These are phyloP conservation scores for Fonsecaea erecta DNA, from an alignment of 2,329 filamentous ascomycete species.

Conservation along the genomic window DNA sequence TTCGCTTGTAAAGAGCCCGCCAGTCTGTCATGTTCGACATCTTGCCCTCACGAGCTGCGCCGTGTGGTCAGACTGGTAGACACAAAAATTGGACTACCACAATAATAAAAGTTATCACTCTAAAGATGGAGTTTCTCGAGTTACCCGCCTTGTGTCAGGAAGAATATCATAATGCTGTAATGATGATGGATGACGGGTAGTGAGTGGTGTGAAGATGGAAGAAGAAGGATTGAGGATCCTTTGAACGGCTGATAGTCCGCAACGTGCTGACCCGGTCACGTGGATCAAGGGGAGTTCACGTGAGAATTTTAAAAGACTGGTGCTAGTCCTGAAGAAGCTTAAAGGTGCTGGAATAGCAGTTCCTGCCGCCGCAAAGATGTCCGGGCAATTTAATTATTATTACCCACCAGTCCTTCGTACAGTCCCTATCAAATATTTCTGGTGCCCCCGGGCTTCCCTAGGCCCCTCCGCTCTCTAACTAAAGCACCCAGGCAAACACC, in stretches of 20 bases:
- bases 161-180: too few relatives aligned
- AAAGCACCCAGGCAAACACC: background rate
- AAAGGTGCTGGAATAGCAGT: background rate
- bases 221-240: background rate
- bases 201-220: too few relatives aligned
- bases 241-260: background rate
- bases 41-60: too few relatives aligned
- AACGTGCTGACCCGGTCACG: background rate
- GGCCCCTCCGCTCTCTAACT: background rate
- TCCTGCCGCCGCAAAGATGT: constrained; percentile 1
- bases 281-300: background rate
- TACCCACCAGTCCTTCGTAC: background rate
- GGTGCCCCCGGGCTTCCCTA: background rate
- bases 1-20: too few relatives aligned
- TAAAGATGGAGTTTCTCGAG: too few relatives aligned
- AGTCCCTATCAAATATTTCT: background rate
- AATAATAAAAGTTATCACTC: too few relatives aligned
- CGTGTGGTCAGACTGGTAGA: too few relatives aligned
- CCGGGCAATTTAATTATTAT: background rate
- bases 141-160: too few relatives aligned
- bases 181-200: too few relatives aligned
- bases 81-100: background rate
- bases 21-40: too few relatives aligned
- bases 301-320: too few relatives aligned
- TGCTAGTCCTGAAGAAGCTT: background rate